These are phyloP conservation scores for Nicotiana attenuata DNA, from an alignment of 257 asterid species.

Conservation along the genomic window DNA sequence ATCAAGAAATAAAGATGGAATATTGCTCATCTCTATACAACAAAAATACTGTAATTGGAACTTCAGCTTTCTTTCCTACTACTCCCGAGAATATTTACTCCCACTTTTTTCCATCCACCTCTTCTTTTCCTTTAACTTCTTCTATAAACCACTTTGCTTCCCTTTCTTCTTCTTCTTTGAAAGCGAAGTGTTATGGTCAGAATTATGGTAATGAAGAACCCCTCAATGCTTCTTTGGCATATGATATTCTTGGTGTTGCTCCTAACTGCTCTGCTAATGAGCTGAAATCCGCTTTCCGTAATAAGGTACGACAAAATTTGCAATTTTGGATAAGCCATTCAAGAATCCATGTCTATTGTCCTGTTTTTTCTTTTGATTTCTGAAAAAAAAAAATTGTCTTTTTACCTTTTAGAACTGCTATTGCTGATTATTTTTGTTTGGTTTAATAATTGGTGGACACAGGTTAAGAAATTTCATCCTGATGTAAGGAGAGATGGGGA, in stretches of 20 bases:
- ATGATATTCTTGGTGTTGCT: conserved; percentile 58
- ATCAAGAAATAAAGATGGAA: conserved; percentile 5
- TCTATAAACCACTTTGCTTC: background rate
- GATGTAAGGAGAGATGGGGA: conserved; percentile 50
- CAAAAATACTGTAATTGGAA: background rate
- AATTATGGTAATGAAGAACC: conserved; percentile 27
- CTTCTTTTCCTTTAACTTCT: conserved; percentile 9
- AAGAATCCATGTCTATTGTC: background rate
- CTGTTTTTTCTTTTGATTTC: background rate
- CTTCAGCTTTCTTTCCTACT: conserved; percentile 12
- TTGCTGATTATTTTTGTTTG: background rate
- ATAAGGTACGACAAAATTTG: conserved; percentile 36
- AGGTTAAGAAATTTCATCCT: conserved; percentile 89
- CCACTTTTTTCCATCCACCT: conserved; percentile 5
- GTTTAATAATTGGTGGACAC: conserved; percentile 1
- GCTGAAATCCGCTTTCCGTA: conserved; percentile 81
- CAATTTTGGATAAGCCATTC: background rate
- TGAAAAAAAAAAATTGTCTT: background rate
- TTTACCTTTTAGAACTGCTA: background rate
- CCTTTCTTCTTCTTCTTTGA: conserved; percentile 21
- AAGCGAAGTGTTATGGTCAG: conserved; percentile 28
- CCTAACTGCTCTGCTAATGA: conserved; percentile 55
- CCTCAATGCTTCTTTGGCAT: conserved; percentile 47
- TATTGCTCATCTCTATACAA: background rate
- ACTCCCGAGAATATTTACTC: background rate